Evolutionary conservation across 2,329 filamentous ascomycete genomes (phyloP).

Genomic region (Trichoderma simmonsii): DNA sequence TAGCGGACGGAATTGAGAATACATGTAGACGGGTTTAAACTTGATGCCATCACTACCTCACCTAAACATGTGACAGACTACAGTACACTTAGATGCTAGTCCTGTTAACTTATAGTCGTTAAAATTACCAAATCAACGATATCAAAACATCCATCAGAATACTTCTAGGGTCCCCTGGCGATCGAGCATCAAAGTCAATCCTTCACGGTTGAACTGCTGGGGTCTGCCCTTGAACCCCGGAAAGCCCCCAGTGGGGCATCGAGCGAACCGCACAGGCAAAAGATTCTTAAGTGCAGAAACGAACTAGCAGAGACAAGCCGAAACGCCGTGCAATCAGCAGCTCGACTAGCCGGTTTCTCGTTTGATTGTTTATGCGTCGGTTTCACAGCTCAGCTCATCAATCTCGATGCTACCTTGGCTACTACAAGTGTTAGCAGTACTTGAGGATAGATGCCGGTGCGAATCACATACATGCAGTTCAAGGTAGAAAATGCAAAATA

Average conservation of each 20-base stretch:
- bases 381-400: not conserved
- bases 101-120: not conserved
- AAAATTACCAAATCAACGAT: not conserved
- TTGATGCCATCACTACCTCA: not conserved
- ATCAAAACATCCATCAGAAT: not conserved
- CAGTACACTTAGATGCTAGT: not conserved
- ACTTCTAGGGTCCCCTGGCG: not conserved
- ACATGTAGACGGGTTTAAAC: not conserved
- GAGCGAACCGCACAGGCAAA: constrained; percentile 7
- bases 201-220: not conserved
- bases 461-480: no score
- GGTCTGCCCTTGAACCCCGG: not conserved
- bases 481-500: not conserved
- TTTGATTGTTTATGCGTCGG: not conserved
- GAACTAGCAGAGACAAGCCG: constrained; percentile 2
- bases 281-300: not conserved
- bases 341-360: not conserved
- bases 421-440: not conserved
- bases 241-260: constrained; percentile 14
- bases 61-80: not conserved
- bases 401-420: not conserved
- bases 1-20: not conserved
- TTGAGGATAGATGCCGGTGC: not conserved
- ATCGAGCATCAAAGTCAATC: not conserved
- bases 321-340: not conserved